Evolutionary conservation across 345 rosid species (phyloP).

Genomic region (Camelina hispida): DNA sequence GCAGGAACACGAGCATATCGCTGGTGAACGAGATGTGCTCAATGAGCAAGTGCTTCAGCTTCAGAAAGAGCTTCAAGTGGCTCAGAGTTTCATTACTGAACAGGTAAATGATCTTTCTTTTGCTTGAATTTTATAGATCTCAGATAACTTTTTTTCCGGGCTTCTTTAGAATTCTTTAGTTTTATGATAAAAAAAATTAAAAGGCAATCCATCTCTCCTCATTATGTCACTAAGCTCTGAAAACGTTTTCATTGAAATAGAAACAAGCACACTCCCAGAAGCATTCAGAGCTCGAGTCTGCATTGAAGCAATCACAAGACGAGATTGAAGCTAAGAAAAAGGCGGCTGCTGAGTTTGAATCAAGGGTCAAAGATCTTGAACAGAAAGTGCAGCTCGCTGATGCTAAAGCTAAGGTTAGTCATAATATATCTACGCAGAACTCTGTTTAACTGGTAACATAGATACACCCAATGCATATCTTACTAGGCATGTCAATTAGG

Average conservation of each 20-base stretch:
- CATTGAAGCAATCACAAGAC: constrained; percentile 62
- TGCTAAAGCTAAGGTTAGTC: constrained; percentile 70
- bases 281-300: constrained; percentile 59
- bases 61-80: constrained; percentile 58
- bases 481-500: too few relatives aligned
- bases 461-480: neutral
- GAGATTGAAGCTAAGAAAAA: constrained; percentile 72
- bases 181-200: neutral
- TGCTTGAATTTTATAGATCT: constrained; percentile 17
- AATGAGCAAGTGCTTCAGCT: constrained; percentile 54
- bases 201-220: constrained; percentile 3
- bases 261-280: constrained; percentile 55
- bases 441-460: constrained; percentile 10
- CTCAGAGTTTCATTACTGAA: constrained; percentile 53
- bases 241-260: constrained; percentile 49
- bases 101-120: constrained; percentile 55
- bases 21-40: constrained; percentile 52
- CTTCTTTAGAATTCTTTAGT: neutral
- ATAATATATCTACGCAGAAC: neutral
- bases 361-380: constrained; percentile 67
- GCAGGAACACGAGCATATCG: constrained; percentile 53
- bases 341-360: constrained; percentile 54
- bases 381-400: constrained; percentile 67
- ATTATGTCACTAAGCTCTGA: constrained; percentile 21
- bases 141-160: constrained; percentile 1